These are phyloP conservation scores for Nemania sp. DNA, from an alignment of 2,329 filamentous ascomycete genomes.

Conservation along the genomic window DNA sequence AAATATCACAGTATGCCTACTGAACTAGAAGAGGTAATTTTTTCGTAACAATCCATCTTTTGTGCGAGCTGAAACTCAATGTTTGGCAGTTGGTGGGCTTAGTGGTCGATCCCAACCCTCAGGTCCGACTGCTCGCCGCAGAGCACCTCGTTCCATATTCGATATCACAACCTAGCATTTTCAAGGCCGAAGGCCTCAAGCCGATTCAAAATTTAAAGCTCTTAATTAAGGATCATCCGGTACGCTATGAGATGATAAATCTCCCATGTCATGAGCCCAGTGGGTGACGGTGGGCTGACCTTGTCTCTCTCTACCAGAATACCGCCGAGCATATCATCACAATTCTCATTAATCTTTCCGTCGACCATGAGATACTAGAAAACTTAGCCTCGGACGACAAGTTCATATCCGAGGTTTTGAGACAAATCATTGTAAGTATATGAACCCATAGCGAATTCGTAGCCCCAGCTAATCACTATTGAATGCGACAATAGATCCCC, in stretches of 20 bases:
- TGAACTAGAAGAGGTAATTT: constrained; percentile 71
- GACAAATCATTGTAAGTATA: constrained; percentile 71
- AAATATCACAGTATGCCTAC: constrained; percentile 63
- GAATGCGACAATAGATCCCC: constrained; percentile 55
- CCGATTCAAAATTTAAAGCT: constrained; percentile 89
- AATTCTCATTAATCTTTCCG: constrained; percentile 85
- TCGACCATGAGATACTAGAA: constrained; percentile 75
- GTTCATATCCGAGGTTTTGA: constrained; percentile 76
- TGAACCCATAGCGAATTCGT: neutral
- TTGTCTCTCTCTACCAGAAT: constrained; percentile 53
- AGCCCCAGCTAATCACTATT: neutral
- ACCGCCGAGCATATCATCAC: constrained; percentile 93
- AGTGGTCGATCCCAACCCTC: constrained; percentile 87
- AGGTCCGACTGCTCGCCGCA: constrained; percentile 82
- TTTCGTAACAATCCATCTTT: constrained; percentile 6
- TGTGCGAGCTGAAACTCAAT: constrained; percentile 15
- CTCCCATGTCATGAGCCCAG: neutral
- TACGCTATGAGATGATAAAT: constrained; percentile 48
- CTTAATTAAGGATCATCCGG: constrained; percentile 79
- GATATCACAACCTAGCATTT: constrained; percentile 72
- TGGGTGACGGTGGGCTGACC: neutral
- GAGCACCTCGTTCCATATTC: constrained; percentile 89
- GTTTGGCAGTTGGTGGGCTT: constrained; percentile 81
- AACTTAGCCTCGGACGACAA: constrained; percentile 75
- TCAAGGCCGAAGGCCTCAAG: constrained; percentile 78